phyloP scores from a whole-genome alignment of 495 filamentous ascomycete genomes.

The Melanomma pulvis-pyrius region DNA sequence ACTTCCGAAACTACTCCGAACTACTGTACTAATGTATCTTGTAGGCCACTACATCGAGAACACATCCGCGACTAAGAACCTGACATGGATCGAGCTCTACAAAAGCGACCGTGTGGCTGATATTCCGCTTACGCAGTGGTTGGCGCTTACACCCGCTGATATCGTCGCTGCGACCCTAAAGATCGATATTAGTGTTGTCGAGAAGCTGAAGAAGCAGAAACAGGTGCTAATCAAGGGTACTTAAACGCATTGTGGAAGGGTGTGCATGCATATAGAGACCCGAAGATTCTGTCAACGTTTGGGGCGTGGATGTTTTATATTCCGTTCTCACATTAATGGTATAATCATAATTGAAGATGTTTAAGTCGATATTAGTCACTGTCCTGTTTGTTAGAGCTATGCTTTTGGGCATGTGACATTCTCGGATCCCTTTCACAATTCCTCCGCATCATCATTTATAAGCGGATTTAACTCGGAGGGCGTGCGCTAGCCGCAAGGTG shows the following conservation, averaged over 20 bases:
- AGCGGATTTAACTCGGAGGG: conserved; percentile 17
- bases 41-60: conserved; percentile 66
- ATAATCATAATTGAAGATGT: neutral
- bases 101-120: conserved; percentile 66
- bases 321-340: neutral
- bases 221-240: conserved; percentile 53
- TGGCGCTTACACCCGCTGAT: conserved; percentile 63
- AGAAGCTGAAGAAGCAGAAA: conserved; percentile 65
- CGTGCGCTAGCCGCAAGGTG: neutral
- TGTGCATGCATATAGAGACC: neutral
- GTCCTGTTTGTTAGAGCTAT: too few species aligned
- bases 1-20: neutral
- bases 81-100: conserved; percentile 69
- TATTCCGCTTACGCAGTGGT: conserved; percentile 65
- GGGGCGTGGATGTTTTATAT: neutral
- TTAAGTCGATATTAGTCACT: too few species aligned
- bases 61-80: conserved; percentile 59
- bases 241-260: neutral
- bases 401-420: too few species aligned
- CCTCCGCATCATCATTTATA: neutral
- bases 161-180: conserved; percentile 62
- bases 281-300: neutral
- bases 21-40: neutral
- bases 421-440: too few species aligned
- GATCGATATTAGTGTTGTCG: conserved; percentile 58